A percentile compares a stretch with the other conserved stretches of the same genome.
phyloP scores from a whole-genome alignment of 2,329 filamentous ascomycete genomes.

The Aureobasidium sp. region DNA sequence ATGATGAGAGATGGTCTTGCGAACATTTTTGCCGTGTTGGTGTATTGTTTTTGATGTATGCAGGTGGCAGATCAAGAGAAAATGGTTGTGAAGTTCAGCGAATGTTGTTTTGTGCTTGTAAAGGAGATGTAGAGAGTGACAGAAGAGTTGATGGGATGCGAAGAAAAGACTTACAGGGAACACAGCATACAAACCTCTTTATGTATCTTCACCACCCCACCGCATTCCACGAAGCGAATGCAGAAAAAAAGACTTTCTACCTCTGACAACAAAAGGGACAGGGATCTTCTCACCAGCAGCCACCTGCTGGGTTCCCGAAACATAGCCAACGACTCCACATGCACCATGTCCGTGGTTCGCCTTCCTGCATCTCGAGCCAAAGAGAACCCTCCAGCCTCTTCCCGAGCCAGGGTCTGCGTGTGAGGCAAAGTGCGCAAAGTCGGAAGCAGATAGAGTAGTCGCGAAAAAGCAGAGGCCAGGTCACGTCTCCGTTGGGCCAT shows the following conservation, averaged over 20 bases:
- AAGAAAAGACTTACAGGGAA: neutral
- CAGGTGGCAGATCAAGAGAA: neutral
- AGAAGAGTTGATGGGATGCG: neutral
- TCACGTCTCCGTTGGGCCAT: neutral
- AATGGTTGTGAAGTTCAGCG: neutral
- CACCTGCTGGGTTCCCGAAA: neutral
- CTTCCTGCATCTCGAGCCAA: neutral
- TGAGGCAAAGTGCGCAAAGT: neutral
- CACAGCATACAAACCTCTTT: conserved; percentile 5
- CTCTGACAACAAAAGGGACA: neutral
- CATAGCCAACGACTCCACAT: neutral
- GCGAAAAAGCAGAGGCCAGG: neutral
- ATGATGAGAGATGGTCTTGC: conserved; percentile 8
- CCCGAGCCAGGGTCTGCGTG: neutral
- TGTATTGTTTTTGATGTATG: neutral
- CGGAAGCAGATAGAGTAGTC: conserved; percentile 5
- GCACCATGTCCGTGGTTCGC: conserved; percentile 8
- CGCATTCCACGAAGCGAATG: neutral
- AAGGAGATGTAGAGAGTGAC: neutral
- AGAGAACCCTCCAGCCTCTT: neutral
- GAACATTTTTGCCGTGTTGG: conserved; percentile 9
- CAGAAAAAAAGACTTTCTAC: neutral
- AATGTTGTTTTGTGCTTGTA: neutral
- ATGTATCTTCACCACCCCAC: neutral
- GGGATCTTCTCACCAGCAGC: neutral